Percentiles rank a stretch among this genome's conserved stretches.
Evolutionary conservation across 371 early-diverging fungal species (phyloP).

Genomic region (Smittium culicis): DNA sequence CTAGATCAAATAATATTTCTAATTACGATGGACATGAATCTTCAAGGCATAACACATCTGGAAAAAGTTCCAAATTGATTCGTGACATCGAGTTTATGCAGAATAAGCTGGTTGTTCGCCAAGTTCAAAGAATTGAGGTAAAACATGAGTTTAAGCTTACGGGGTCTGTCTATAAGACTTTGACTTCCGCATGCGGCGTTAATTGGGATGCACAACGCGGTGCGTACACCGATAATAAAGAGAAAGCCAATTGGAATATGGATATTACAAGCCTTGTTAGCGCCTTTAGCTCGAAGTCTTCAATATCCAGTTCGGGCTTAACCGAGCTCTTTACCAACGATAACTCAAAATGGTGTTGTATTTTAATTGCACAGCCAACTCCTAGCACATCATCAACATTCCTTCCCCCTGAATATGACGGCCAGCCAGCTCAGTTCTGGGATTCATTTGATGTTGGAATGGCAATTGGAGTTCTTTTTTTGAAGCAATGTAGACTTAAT

Average conservation of each 20-base stretch:
- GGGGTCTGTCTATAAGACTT: background rate
- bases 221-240: background rate
- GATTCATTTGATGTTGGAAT: conserved; percentile 73
- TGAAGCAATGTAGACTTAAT: conserved; percentile 44
- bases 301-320: background rate
- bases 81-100: conserved; percentile 10
- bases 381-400: too few species aligned
- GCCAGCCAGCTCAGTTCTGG: conserved; percentile 23
- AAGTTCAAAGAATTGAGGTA: conserved; percentile 11
- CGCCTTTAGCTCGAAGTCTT: background rate
- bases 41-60: background rate
- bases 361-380: conserved; percentile 38
- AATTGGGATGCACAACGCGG: background rate
- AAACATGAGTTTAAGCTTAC: conserved; percentile 6
- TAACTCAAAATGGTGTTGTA: conserved; percentile 27
- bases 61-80: conserved; percentile 15
- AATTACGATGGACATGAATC: conserved; percentile 1
- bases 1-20: background rate
- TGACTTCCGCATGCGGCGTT: conserved; percentile 12
- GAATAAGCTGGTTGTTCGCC: conserved; percentile 8
- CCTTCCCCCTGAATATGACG: conserved; percentile 21
- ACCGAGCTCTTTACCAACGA: background rate
- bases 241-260: background rate
- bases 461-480: conserved; percentile 40
- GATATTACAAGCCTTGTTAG: background rate